phyloP scores from a whole-genome alignment of 805 yeast genomes.

The Naumovozyma baii region DNA sequence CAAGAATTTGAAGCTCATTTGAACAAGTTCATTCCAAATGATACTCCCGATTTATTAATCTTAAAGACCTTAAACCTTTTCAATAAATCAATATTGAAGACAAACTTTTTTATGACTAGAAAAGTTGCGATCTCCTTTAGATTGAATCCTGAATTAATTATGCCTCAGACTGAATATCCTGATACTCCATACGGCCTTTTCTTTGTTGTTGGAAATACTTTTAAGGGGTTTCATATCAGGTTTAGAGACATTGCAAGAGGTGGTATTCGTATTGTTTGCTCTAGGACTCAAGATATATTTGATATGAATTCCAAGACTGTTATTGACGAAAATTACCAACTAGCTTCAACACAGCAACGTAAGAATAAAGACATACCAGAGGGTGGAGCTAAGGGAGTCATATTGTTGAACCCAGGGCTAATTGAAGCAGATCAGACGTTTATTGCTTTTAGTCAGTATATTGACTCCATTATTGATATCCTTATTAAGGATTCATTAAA shows the following conservation, averaged over 20 bases:
- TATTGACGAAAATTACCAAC: conserved; percentile 92
- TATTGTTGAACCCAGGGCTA: conserved; percentile 64
- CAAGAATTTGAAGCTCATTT: conserved; percentile 65
- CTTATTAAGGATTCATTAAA: conserved; percentile 71
- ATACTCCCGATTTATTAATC: conserved; percentile 70
- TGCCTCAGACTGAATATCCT: conserved; percentile 82
- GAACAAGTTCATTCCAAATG: conserved; percentile 58
- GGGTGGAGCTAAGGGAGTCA: conserved; percentile 98
- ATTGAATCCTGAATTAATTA: conserved; percentile 66
- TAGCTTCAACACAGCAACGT: conserved; percentile 92
- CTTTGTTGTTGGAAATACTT: conserved; percentile 90
- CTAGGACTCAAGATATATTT: conserved; percentile 78
- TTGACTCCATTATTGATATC: conserved; percentile 82
- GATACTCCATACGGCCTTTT: conserved; percentile 92
- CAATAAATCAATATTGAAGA: conserved; percentile 80
- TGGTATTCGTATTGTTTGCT: conserved; percentile 90
- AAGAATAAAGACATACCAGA: conserved; percentile 98
- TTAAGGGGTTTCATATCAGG: conserved; percentile 94
- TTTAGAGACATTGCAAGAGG: conserved; percentile 97
- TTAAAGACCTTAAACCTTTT: conserved; percentile 73
- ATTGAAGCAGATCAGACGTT: conserved; percentile 69
- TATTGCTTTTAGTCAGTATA: conserved; percentile 83
- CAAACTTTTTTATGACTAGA: conserved; percentile 87
- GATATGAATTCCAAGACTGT: conserved; percentile 74
- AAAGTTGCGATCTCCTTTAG: conserved; percentile 93